Evolutionary conservation across 2,329 filamentous ascomycete genomes (phyloP).

Genomic region (Fusarium haematococcum): DNA sequence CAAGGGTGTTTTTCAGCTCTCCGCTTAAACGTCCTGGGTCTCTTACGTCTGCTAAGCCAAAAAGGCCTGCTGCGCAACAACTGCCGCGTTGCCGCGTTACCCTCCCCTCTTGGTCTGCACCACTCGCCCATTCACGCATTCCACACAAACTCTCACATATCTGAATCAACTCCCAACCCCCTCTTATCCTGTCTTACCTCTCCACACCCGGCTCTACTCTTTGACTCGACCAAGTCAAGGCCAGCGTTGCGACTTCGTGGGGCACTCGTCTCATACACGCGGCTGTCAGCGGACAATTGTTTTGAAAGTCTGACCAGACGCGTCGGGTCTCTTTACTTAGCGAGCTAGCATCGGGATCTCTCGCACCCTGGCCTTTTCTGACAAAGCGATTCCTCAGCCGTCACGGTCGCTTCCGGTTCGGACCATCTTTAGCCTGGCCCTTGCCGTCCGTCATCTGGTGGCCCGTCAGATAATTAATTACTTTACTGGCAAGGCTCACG

Average conservation of each 20-base stretch:
- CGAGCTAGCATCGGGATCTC: neutral
- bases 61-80: slow-evolving; percentile 18
- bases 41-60: slow-evolving; percentile 9
- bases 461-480: slow-evolving; percentile 11
- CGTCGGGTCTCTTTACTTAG: slow-evolving; percentile 3
- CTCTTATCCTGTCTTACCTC: neutral
- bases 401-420: slow-evolving; percentile 6
- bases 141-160: slow-evolving; percentile 1
- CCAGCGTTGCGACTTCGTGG: slow-evolving; percentile 4
- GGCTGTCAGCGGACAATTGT: slow-evolving; percentile 1
- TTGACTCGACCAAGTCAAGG: slow-evolving; percentile 4
- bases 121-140: slow-evolving; percentile 1
- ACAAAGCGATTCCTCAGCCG: slow-evolving; percentile 11
- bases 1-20: neutral
- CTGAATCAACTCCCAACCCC: neutral
- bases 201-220: neutral
- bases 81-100: slow-evolving; percentile 9
- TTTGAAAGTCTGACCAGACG: slow-evolving; percentile 17
- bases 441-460: slow-evolving; percentile 7
- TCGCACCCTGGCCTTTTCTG: neutral
- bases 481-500: slow-evolving; percentile 14
- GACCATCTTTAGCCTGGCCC: slow-evolving; percentile 9
- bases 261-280: slow-evolving; percentile 9
- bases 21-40: neutral
- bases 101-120: slow-evolving; percentile 2